Evolutionary conservation across 2,329 filamentous ascomycete species (phyloP).

Genomic region (Stromatinia cepivora): DNA sequence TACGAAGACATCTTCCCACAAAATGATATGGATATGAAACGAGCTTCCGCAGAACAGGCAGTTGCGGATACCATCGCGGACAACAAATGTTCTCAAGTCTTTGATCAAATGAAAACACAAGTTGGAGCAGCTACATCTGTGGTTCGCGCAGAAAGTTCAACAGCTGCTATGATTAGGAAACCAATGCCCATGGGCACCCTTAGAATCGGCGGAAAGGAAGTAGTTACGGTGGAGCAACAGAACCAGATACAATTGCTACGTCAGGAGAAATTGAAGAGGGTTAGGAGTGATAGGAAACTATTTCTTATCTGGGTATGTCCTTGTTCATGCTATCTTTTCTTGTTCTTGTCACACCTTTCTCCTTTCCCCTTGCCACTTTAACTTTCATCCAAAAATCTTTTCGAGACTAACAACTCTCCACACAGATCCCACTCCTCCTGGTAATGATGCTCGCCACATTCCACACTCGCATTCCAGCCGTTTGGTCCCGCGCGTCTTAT

Average conservation of each 20-base stretch:
- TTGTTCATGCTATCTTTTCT: slow-evolving; percentile 8
- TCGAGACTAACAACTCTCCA: slow-evolving; percentile 5
- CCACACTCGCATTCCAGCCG: slow-evolving; percentile 53
- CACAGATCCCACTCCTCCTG: slow-evolving; percentile 52
- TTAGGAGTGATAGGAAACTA: slow-evolving; percentile 63
- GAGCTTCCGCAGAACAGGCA: slow-evolving; percentile 57
- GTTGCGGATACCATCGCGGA: slow-evolving; percentile 60
- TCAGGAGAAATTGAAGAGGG: slow-evolving; percentile 61
- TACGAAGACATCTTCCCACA: slow-evolving; percentile 78
- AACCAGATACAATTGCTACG: slow-evolving; percentile 62
- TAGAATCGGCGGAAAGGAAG: slow-evolving; percentile 62
- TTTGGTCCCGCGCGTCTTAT: slow-evolving; percentile 38
- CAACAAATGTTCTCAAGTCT: slow-evolving; percentile 55
- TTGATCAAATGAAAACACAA: slow-evolving; percentile 45
- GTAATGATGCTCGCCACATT: slow-evolving; percentile 52
- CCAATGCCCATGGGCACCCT: slow-evolving; percentile 46
- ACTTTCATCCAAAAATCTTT: neutral
- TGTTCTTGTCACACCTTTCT: neutral
- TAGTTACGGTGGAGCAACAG: slow-evolving; percentile 65
- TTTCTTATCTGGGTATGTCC: slow-evolving; percentile 66
- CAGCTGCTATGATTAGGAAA: slow-evolving; percentile 45
- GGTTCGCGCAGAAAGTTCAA: slow-evolving; percentile 37
- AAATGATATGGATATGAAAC: slow-evolving; percentile 54
- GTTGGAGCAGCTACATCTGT: neutral
- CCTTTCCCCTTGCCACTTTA: neutral